Evolutionary conservation across 202 grass and related monocot genomes (phyloP), one percentile per base, ranked within the genome.

Genomic region (Zizania palustris): DNA sequence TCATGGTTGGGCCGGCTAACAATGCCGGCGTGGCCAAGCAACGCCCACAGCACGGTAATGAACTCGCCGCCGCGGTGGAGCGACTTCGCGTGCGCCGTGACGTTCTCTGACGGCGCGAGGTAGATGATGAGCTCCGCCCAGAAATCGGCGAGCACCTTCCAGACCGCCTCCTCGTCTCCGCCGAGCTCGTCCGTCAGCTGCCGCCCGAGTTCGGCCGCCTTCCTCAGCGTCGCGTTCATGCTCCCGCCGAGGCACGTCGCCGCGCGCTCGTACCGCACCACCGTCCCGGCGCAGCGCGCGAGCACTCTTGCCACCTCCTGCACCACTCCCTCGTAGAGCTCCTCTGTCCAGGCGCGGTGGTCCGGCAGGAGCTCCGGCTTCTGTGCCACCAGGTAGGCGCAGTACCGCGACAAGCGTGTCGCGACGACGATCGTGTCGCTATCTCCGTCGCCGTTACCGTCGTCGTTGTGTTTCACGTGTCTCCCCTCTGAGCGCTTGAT

Each of bases 21-120:
- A 35, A 87, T 74, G 39, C 85, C 85, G 14, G 85, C 85, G 48
- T 87, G 85, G 3, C 85, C 80, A 4, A 87, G 69, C 75, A 87
- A 21, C 2, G 85, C 69, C 85, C 85, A 87, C 0, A 87, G 19
- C 36, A 87, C 69, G 63, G 85, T 80, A 15, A 88, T 79, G 75
- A 88, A 88, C 80, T 88, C 85, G 5, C 85, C 85, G 0, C 85
- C 80, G 16, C 64, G 63, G 11, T 48, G 48, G 45, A 88, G 85
- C 7, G 85, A 79, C 56, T 75, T 88, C 3, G 63, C 46, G 66
- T 88, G 85, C 46, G 75, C 51, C 3, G 46, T 18, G 5, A 75
- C 75, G 15, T 88, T 88, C 48, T 88, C 80, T 1, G 80, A 84
- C 11, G 85, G 85, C 19, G 80, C 85, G 2, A 88, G 56, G 64